Base-by-base conservation (phyloP, 345 rosid genomes). In the Pelargonium nanum region DNA sequence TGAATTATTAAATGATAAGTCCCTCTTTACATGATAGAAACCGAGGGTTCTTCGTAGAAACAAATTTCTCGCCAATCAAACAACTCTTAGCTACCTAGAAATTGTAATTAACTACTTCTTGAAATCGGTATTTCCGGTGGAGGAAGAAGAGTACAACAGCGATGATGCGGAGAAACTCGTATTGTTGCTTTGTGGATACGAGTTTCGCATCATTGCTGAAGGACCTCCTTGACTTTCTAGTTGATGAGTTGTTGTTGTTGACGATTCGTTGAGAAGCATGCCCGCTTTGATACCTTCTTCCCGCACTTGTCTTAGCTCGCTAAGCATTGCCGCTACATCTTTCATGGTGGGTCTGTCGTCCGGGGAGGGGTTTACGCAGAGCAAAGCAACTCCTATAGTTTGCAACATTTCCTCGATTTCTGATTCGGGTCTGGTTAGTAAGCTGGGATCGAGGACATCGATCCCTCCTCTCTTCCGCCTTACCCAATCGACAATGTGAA, bases 401-500 rank as follows among this genome's bases (percentile, higher is more conserved):
- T 84, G 88, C 63, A 82, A 40, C 82, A 84, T 84, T 68, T 87
- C 90, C 67, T 84, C 84, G 0, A 75, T 77, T 63, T 84, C 88
- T 0, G 77, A 45, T 53, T 70, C 83, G 48, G 88, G 88, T 52
- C 86, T 70, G 3, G 77, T 61, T 30, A 56, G 71, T 40, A 84
- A 53, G 58, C 74, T 66, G 6, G 63, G 50, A 52, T 84, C 89
- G 0, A 86, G 72, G 56, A 82, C 83, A 74, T 76, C 77, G 6
- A 59, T 59, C 9, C 66, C 60, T 0, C 79, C 78, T 73, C 80
- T 80, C 30, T 57, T 66, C 55, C 77, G 81, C 62, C 83, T 72
- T 59, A 84, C 85, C 95, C 90, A 84, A 55, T 87, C 90, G 19
- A 87, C 90, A 20, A 84, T 82, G 80, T 87, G 90, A 13, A 76